phyloP scores from a whole-genome alignment of 106 monocot genomes.

The Xerophyta viscosa region DNA sequence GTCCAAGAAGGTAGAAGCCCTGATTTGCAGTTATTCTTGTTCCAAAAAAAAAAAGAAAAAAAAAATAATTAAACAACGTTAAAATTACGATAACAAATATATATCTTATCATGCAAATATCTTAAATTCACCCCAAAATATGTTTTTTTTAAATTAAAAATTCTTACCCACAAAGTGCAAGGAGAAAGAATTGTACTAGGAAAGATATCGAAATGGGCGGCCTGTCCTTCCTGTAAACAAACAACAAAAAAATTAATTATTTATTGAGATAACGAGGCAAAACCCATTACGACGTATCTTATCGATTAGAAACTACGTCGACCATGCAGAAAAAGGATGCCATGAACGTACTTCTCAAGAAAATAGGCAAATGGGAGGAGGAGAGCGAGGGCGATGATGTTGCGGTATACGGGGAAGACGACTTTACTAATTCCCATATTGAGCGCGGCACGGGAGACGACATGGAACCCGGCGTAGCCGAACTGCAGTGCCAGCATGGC shows the following conservation, averaged over 20 bases:
- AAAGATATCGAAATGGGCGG: conserved; percentile 38
- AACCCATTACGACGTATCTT: too few relatives aligned
- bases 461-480: conserved; percentile 84
- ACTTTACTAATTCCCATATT: conserved; percentile 87
- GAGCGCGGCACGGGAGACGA: conserved; percentile 70
- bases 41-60: too few relatives aligned
- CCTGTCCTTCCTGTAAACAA: conserved; percentile 52
- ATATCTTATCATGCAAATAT: too few relatives aligned
- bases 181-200: conserved; percentile 56
- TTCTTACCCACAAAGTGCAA: conserved; percentile 60
- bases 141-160: too few relatives aligned
- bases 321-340: too few relatives aligned
- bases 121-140: too few relatives aligned
- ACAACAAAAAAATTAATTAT: too few relatives aligned
- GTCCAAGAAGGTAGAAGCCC: conserved; percentile 75
- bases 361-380: conserved; percentile 93
- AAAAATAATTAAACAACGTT: too few relatives aligned
- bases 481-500: conserved; percentile 74
- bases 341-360: conserved; percentile 61
- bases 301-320: too few relatives aligned
- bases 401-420: conserved; percentile 84
- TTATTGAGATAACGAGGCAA: too few relatives aligned
- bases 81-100: too few relatives aligned
- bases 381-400: conserved; percentile 75
- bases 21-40: conserved; percentile 78